Evolutionary conservation across 306 rosid species (phyloP).

Genomic region (Prinsepia uniflora): DNA sequence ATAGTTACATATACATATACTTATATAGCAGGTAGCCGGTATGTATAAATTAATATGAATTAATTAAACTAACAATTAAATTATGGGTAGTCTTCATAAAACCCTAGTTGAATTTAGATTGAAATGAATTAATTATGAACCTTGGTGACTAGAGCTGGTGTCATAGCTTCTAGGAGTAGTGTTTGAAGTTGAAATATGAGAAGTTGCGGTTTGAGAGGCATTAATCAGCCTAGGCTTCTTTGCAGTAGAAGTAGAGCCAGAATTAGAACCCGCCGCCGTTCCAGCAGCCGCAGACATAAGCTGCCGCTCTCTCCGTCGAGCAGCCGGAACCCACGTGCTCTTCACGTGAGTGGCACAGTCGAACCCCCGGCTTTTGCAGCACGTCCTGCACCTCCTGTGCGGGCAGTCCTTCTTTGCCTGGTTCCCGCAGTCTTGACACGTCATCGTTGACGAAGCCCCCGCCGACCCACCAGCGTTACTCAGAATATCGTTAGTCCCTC

Average conservation of each 20-base stretch:
- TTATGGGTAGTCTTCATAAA: not conserved
- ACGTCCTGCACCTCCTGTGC: constrained; percentile 80
- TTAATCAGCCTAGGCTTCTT: constrained; percentile 74
- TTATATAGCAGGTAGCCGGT: not conserved
- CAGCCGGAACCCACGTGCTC: constrained; percentile 95
- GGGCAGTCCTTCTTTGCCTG: constrained; percentile 92
- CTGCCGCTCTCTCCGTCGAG: constrained; percentile 85
- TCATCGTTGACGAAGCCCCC: constrained; percentile 25
- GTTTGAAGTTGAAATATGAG: constrained; percentile 87
- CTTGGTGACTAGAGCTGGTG: constrained; percentile 91
- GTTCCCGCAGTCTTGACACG: constrained; percentile 94
- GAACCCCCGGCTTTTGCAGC: constrained; percentile 86
- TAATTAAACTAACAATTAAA: no score
- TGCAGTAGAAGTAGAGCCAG: constrained; percentile 63
- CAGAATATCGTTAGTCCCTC: not conserved
- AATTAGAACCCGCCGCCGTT: constrained; percentile 42
- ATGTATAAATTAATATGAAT: not conserved
- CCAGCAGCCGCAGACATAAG: constrained; percentile 23
- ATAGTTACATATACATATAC: not conserved
- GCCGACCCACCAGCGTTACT: constrained; percentile 14
- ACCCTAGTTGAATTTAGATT: constrained; percentile 10
- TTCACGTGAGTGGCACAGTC: constrained; percentile 90
- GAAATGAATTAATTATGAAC: constrained; percentile 17
- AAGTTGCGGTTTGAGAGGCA: constrained; percentile 65
- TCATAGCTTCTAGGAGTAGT: constrained; percentile 95